These are phyloP conservation scores for Aspergillus cristatus DNA, from an alignment of 495 filamentous ascomycete genomes.

Conservation along the genomic window DNA sequence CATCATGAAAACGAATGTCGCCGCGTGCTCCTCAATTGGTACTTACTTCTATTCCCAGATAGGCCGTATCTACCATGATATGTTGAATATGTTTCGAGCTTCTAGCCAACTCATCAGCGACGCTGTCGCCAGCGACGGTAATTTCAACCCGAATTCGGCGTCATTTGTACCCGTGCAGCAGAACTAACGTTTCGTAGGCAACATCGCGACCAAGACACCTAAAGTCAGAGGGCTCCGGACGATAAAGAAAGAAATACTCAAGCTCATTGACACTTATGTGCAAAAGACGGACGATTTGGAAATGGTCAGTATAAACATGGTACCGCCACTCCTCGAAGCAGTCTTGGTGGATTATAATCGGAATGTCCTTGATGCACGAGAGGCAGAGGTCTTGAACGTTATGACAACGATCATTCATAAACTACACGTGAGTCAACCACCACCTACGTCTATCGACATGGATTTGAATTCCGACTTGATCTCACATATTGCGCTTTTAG, in stretches of 20 bases:
- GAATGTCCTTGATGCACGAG: constrained; percentile 91
- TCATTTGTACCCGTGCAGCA: neutral
- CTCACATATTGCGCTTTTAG: constrained; percentile 29
- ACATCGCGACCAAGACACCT: constrained; percentile 95
- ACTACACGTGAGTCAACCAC: constrained; percentile 76
- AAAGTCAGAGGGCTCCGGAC: constrained; percentile 90
- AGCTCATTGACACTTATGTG: constrained; percentile 94
- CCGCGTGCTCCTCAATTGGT: constrained; percentile 90
- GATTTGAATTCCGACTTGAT: no score
- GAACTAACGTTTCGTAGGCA: constrained; percentile 43
- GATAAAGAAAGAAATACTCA: constrained; percentile 99
- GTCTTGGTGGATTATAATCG: constrained; percentile 93
- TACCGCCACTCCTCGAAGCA: constrained; percentile 92
- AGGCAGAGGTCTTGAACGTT: constrained; percentile 92
- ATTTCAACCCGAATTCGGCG: constrained; percentile 9
- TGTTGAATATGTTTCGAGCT: constrained; percentile 97
- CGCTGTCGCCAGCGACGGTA: constrained; percentile 78
- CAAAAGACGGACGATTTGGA: constrained; percentile 95
- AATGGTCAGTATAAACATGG: constrained; percentile 84
- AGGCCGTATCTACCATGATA: constrained; percentile 93
- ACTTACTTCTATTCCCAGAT: constrained; percentile 99
- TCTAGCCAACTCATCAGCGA: constrained; percentile 94
- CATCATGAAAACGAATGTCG: constrained; percentile 99
- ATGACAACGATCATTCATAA: constrained; percentile 97
- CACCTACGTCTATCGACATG: no score